Conservation (phyloP, 768 basidiomycete species). For the Tricholoma sp. region DNA sequence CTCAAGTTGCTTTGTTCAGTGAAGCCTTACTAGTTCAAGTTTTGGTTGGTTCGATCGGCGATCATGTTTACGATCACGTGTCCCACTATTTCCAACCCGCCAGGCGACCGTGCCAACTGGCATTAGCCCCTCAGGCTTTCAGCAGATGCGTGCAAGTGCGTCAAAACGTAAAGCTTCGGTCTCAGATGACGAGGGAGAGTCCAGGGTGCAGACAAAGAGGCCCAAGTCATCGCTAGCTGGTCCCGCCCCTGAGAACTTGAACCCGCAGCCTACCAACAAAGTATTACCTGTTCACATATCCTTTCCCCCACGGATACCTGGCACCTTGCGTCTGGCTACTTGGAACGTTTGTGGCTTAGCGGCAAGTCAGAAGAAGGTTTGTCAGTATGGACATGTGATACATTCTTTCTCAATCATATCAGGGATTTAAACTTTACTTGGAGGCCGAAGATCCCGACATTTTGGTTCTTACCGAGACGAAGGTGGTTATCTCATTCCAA, state of each 20-base stretch:
- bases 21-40: too few species aligned
- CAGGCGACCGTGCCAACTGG: too few species aligned
- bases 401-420: background rate
- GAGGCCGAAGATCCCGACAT: conserved; percentile 86
- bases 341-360: conserved; percentile 84
- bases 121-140: too few species aligned
- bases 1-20: background rate
- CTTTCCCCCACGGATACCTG: conserved; percentile 45
- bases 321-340: conserved; percentile 51
- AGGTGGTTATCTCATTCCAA: conserved; percentile 36
- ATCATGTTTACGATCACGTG: conserved; percentile 4
- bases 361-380: conserved; percentile 73
- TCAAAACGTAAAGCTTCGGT: conserved; percentile 26
- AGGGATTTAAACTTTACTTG: conserved; percentile 81
- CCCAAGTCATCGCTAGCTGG: conserved; percentile 9
- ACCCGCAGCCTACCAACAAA: conserved; percentile 70
- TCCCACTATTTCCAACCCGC: too few species aligned
- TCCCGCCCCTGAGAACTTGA: conserved; percentile 25
- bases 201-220: conserved; percentile 16
- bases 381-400: background rate
- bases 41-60: background rate
- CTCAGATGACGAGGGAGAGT: conserved; percentile 23
- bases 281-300: conserved; percentile 56
- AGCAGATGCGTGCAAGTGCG: conserved; percentile 22
- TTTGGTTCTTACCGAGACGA: conserved; percentile 81